These are phyloP conservation scores for Rhizomucor miehei DNA, from an alignment of 371 early-diverging fungal species.

Conservation along the genomic window DNA sequence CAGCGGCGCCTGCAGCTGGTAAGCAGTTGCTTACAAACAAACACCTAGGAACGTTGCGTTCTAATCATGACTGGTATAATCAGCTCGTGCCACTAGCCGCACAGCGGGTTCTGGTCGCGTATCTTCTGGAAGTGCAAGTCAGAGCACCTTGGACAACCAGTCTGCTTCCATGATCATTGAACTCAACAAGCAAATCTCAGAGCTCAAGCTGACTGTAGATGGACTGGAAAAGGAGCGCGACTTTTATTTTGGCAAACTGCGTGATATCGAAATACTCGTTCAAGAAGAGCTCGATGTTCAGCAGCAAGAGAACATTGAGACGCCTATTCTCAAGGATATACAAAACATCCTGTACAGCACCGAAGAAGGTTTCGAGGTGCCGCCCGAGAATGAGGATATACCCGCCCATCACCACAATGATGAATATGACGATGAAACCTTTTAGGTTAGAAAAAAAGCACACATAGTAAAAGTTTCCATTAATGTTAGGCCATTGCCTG, in stretches of 20 bases:
- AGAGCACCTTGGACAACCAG: slow-evolving; percentile 17
- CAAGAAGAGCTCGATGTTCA: slow-evolving; percentile 66
- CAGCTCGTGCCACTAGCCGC: slow-evolving; percentile 24
- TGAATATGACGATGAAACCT: slow-evolving; percentile 52
- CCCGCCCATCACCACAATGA: slow-evolving; percentile 18
- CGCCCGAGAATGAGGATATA: slow-evolving; percentile 34
- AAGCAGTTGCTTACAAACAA: background rate
- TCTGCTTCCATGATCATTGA: slow-evolving; percentile 55
- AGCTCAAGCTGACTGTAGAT: slow-evolving; percentile 75
- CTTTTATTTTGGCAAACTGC: slow-evolving; percentile 89
- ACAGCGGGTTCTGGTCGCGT: slow-evolving; percentile 21
- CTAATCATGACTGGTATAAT: background rate
- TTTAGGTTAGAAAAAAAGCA: slow-evolving; percentile 30
- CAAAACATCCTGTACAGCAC: slow-evolving; percentile 85
- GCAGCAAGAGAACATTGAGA: slow-evolving; percentile 18
- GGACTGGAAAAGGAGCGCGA: slow-evolving; percentile 92
- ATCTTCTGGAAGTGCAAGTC: slow-evolving; percentile 21
- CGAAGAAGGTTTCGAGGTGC: slow-evolving; percentile 60
- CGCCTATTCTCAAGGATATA: slow-evolving; percentile 65
- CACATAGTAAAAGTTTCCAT: background rate
- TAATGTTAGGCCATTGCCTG: background rate
- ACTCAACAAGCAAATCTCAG: slow-evolving; percentile 67
- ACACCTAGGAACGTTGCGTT: background rate
- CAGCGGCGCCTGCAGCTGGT: slow-evolving; percentile 5
- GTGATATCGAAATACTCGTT: slow-evolving; percentile 88